Conservation (phyloP, 176 grass and related monocot species). For the Aegilops longissima region DNA sequence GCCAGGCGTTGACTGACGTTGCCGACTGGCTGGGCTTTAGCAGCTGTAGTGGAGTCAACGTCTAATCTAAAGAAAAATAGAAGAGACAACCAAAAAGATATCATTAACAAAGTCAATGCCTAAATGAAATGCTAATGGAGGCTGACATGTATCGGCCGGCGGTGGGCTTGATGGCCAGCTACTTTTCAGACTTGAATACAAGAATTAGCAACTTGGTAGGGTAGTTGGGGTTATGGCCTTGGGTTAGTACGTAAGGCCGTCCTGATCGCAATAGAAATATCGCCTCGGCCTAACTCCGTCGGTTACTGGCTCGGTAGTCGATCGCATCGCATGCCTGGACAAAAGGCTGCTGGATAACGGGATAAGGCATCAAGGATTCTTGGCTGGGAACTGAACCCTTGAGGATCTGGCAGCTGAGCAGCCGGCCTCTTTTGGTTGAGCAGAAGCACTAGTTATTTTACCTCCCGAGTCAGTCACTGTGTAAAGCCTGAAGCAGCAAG, state of each 20-base stretch:
- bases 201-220: conserved; percentile 18
- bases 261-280: conserved; percentile 27
- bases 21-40: background rate
- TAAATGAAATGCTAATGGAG: no score
- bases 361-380: conserved; percentile 32
- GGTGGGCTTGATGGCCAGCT: conserved; percentile 35
- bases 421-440: conserved; percentile 33
- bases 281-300: conserved; percentile 29
- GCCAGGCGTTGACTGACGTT: conserved; percentile 34
- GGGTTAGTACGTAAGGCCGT: background rate
- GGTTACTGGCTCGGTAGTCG: background rate
- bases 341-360: conserved; percentile 13
- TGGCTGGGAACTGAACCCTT: conserved; percentile 12
- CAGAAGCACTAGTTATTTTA: conserved; percentile 3
- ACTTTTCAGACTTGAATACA: conserved; percentile 5
- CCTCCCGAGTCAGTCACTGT: conserved; percentile 25
- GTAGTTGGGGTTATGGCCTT: background rate
- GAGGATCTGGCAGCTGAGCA: conserved; percentile 32
- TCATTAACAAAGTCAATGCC: conserved; percentile 20
- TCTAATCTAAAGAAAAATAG: background rate
- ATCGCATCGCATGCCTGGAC: conserved; percentile 13
- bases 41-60: conserved; percentile 35
- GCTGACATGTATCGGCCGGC: conserved; percentile 10
- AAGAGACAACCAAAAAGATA: background rate
- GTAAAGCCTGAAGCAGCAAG: conserved; percentile 5